These are phyloP conservation scores for Pseudocercospora cruenta DNA, from an alignment of 2,329 filamentous ascomycete species.

Conservation along the genomic window DNA sequence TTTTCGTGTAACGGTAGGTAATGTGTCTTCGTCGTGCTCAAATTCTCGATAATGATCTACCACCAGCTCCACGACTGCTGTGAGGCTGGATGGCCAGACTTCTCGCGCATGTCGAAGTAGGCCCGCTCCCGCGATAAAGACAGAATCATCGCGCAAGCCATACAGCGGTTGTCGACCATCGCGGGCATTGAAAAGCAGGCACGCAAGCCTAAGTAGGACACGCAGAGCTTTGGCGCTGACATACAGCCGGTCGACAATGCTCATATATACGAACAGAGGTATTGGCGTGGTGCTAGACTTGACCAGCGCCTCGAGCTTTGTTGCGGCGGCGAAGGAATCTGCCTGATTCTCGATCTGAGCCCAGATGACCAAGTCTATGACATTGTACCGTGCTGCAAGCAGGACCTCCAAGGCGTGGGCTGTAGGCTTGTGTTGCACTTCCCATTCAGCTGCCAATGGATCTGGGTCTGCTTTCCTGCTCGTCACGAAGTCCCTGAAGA, in stretches of 20 bases:
- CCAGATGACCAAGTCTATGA: constrained; percentile 33
- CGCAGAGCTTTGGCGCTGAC: constrained; percentile 49
- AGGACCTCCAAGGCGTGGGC: constrained; percentile 22
- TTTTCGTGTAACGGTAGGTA: neutral
- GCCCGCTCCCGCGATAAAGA: constrained; percentile 49
- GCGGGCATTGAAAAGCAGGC: constrained; percentile 9
- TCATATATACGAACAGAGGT: constrained; percentile 53
- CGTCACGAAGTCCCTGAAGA: constrained; percentile 14
- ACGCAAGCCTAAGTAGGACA: constrained; percentile 40
- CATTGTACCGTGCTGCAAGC: constrained; percentile 18
- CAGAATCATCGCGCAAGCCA: constrained; percentile 11
- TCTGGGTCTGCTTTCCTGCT: constrained; percentile 1
- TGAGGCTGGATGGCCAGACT: constrained; percentile 52
- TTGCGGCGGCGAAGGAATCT: constrained; percentile 30
- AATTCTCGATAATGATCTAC: constrained; percentile 18
- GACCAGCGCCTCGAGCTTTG: constrained; percentile 16
- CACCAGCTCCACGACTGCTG: constrained; percentile 27
- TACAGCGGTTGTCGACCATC: constrained; percentile 2
- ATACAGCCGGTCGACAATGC: constrained; percentile 50
- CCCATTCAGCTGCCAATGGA: constrained; percentile 23
- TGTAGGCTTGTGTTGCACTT: constrained; percentile 15
- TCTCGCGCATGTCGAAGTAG: constrained; percentile 56
- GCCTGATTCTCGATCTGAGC: constrained; percentile 27
- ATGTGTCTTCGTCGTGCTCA: neutral
- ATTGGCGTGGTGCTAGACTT: constrained; percentile 26